Percentiles rank a stretch among this genome's conserved stretches.
Conservation (phyloP, 2,329 filamentous ascomycete species). For the Exophiala calicioides region DNA sequence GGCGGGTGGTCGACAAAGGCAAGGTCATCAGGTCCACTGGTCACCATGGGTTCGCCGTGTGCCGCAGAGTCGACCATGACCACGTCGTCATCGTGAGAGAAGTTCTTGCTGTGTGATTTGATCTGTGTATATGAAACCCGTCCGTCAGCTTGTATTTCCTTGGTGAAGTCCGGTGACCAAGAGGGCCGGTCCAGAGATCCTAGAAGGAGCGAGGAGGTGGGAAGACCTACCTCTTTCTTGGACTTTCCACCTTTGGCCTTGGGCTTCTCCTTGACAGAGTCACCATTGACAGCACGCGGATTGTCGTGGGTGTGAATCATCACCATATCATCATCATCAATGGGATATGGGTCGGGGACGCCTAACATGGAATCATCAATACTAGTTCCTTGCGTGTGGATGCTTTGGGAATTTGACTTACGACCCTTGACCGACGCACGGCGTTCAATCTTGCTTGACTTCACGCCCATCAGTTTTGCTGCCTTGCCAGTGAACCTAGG, state of each 20-base stretch:
- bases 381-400: neutral
- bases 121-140: constrained; percentile 32
- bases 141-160: constrained; percentile 27
- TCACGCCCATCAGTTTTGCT: constrained; percentile 71
- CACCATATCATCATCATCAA: constrained; percentile 64
- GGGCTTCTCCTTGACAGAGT: constrained; percentile 37
- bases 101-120: constrained; percentile 31
- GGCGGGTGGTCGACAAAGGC: constrained; percentile 54
- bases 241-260: constrained; percentile 39
- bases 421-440: constrained; percentile 53
- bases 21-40: constrained; percentile 53
- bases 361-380: constrained; percentile 25
- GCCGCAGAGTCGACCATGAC: constrained; percentile 56
- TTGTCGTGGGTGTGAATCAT: constrained; percentile 57
- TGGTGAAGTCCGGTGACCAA: constrained; percentile 27
- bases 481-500: constrained; percentile 71
- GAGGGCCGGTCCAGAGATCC: constrained; percentile 18
- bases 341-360: constrained; percentile 60
- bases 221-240: constrained; percentile 40
- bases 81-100: constrained; percentile 50
- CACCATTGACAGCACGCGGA: constrained; percentile 32
- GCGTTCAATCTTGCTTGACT: constrained; percentile 49
- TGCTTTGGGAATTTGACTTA: constrained; percentile 1
- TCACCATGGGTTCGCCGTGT: constrained; percentile 47
- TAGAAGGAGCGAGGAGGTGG: constrained; percentile 17